Percentiles rank a stretch among this genome's conserved stretches.
phyloP scores from a whole-genome alignment of 225 moss, liverwort and hornwort species.

The Antitrichia curtipendula region DNA sequence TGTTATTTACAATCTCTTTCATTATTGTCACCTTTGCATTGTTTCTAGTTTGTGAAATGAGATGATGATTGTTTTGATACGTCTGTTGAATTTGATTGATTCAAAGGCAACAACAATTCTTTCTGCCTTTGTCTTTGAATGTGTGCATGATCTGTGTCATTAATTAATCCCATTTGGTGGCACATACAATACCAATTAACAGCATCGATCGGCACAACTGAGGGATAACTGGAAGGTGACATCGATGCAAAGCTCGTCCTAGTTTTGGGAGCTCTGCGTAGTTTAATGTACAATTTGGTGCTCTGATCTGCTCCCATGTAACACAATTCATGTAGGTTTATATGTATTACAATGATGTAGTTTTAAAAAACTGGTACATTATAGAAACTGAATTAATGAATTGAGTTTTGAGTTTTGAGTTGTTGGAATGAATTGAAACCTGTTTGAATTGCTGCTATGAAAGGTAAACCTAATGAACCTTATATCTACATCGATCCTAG shows the following conservation, averaged over 20 bases:
- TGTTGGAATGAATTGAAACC: not conserved
- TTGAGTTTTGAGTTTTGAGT: not conserved
- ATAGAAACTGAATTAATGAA: not conserved
- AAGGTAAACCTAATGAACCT: no score
- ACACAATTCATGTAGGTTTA: not conserved
- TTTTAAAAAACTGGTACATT: not conserved
- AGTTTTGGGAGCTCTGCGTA: not conserved
- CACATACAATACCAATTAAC: not conserved
- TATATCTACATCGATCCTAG: no score
- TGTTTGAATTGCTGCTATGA: not conserved
- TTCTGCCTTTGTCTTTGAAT: not conserved
- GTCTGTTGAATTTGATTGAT: not conserved
- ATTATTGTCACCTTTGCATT: slow-evolving; percentile 53
- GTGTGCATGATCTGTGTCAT: no score
- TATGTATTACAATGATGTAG: no score
- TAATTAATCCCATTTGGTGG: not conserved
- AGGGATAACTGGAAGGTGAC: not conserved
- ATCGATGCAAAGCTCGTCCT: not conserved
- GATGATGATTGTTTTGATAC: not conserved
- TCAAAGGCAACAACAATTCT: not conserved
- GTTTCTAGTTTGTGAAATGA: slow-evolving; percentile 46
- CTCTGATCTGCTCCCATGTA: not conserved
- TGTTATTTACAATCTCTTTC: slow-evolving; percentile 55
- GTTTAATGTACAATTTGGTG: not conserved
- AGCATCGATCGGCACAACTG: not conserved